Evolutionary conservation across 179 eudicot genomes (phyloP).

Genomic region (Nepenthes alata): DNA sequence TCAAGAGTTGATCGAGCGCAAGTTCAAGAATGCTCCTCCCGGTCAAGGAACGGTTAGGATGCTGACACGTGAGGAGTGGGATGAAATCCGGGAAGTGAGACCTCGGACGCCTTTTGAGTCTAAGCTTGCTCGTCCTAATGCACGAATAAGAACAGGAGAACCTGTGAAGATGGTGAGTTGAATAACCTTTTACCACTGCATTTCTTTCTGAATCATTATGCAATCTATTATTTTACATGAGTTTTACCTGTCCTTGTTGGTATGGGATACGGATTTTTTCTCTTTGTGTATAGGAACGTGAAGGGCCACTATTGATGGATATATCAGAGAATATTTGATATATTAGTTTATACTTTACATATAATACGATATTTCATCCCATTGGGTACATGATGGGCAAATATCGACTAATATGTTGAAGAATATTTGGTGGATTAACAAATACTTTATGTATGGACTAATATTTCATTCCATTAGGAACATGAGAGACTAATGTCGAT

Average conservation of each 20-base stretch:
- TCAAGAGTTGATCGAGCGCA: constrained; percentile 71
- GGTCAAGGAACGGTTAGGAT: constrained; percentile 85
- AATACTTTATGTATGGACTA: no score
- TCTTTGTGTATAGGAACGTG: no score
- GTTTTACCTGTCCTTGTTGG: not conserved
- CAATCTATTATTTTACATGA: not conserved
- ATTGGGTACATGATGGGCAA: no score
- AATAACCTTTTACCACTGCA: not conserved
- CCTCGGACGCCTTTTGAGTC: constrained; percentile 97
- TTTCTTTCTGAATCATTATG: not conserved
- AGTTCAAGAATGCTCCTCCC: constrained; percentile 69
- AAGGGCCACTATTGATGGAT: no score
- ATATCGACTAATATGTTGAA: no score
- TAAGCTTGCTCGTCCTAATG: constrained; percentile 84
- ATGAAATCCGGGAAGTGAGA: constrained; percentile 60
- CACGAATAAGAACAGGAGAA: constrained; percentile 70
- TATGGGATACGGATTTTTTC: no score
- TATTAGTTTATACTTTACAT: no score
- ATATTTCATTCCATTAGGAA: no score
- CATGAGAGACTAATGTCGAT: no score
- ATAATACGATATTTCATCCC: no score
- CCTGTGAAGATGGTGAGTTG: constrained; percentile 42
- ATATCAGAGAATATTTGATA: no score
- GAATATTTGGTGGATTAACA: no score
- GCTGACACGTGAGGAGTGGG: constrained; percentile 92